Evolutionary conservation across 2,329 filamentous ascomycete species (phyloP).

Genomic region (Cordyceps tenuipes): DNA sequence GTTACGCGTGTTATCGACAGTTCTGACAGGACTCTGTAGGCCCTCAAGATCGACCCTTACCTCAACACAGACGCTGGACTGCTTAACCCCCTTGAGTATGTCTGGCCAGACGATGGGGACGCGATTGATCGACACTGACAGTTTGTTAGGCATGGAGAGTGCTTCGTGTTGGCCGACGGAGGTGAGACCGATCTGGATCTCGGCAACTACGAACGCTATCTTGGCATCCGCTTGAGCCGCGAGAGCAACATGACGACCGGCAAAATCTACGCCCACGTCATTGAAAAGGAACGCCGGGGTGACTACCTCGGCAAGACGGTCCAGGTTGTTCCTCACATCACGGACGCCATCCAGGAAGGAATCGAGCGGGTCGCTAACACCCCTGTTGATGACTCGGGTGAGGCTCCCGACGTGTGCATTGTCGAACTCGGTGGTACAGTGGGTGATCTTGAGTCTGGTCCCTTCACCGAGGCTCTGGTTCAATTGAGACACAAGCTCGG

Average conservation of each 20-base stretch:
- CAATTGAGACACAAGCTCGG: conserved; percentile 68
- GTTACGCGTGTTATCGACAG: neutral
- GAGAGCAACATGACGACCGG: conserved; percentile 97
- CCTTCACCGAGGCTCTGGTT: conserved; percentile 79
- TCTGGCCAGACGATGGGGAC: neutral
- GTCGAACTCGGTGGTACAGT: conserved; percentile 51
- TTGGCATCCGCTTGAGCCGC: conserved; percentile 69
- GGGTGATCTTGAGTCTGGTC: conserved; percentile 76
- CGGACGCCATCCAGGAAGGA: conserved; percentile 86
- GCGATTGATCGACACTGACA: neutral
- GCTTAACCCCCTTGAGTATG: conserved; percentile 25
- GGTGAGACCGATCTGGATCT: conserved; percentile 50
- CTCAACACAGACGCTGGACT: conserved; percentile 30
- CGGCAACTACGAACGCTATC: conserved; percentile 38
- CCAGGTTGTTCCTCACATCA: conserved; percentile 69
- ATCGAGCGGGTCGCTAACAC: conserved; percentile 78
- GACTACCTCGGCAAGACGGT: conserved; percentile 73
- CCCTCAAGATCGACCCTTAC: conserved; percentile 43
- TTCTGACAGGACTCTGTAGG: conserved; percentile 13
- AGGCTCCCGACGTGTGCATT: conserved; percentile 86
- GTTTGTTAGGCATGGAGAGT: conserved; percentile 65
- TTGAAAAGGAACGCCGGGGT: conserved; percentile 57
- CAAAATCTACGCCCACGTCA: conserved; percentile 88
- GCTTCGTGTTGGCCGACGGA: conserved; percentile 79
- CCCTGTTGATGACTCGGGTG: conserved; percentile 75